A percentile compares a stretch with the other conserved stretches of the same genome.
Evolutionary conservation across 1,139 yeast genomes (phyloP).

Genomic region (Insectozyma bohioensis): DNA sequence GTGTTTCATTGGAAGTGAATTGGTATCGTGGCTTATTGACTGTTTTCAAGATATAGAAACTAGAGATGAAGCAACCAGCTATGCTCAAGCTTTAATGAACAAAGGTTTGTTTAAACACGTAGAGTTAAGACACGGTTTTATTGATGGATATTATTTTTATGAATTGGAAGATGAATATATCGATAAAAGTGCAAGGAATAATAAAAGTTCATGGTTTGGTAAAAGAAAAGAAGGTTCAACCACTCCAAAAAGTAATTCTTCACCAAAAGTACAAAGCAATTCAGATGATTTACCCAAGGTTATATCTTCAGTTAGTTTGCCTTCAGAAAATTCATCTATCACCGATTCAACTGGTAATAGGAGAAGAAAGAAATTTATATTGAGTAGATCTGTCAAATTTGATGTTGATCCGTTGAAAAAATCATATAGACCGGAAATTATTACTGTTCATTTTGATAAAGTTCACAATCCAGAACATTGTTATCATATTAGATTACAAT

Average conservation of each 20-base stretch:
- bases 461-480: slow-evolving; percentile 96
- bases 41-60: slow-evolving; percentile 76
- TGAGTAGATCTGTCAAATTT: slow-evolving; percentile 62
- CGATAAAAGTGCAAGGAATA: slow-evolving; percentile 32
- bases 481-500: slow-evolving; percentile 85
- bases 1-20: slow-evolving; percentile 82
- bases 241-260: slow-evolving; percentile 27
- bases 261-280: slow-evolving; percentile 25
- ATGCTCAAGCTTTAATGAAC: slow-evolving; percentile 76
- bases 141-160: slow-evolving; percentile 93
- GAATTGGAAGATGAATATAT: slow-evolving; percentile 61
- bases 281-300: slow-evolving; percentile 9
- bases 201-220: slow-evolving; percentile 34
- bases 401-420: slow-evolving; percentile 74
- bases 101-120: slow-evolving; percentile 76
- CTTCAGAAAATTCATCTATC: slow-evolving; percentile 37
- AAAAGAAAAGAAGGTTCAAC: slow-evolving; percentile 20
- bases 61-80: slow-evolving; percentile 78
- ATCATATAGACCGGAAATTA: slow-evolving; percentile 75
- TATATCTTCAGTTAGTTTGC: slow-evolving; percentile 14
- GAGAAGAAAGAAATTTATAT: slow-evolving; percentile 31
- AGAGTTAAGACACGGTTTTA: slow-evolving; percentile 74
- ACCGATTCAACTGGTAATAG: slow-evolving; percentile 29
- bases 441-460: slow-evolving; percentile 84
- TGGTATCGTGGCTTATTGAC: slow-evolving; percentile 81